phyloP scores from a whole-genome alignment of 106 monocot species.

The Posidonia australis region DNA sequence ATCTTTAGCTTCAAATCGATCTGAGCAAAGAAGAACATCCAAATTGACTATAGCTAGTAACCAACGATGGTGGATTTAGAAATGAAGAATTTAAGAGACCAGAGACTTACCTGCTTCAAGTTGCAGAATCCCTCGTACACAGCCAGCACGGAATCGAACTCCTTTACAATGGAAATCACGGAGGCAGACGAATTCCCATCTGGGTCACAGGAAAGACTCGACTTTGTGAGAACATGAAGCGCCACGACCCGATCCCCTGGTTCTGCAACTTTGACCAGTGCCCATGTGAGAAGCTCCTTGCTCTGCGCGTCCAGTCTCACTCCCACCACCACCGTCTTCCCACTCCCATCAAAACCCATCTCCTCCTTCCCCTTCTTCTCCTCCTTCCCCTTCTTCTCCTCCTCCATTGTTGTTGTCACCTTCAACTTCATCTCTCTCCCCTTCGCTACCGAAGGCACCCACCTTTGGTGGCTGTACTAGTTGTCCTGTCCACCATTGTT shows the following conservation, averaged over 20 bases:
- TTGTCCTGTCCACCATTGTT: background rate
- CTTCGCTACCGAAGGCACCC: background rate
- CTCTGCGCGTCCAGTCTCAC: slow-evolving; percentile 38
- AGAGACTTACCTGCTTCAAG: slow-evolving; percentile 38
- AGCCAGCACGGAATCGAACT: slow-evolving; percentile 38
- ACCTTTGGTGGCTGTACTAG: background rate
- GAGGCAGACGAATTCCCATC: slow-evolving; percentile 14
- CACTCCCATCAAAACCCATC: background rate
- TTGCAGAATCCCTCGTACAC: slow-evolving; percentile 70
- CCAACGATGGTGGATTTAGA: background rate
- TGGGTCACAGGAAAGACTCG: slow-evolving; percentile 8
- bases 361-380: background rate
- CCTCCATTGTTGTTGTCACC: background rate
- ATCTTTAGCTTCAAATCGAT: slow-evolving; percentile 45
- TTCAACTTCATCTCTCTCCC: background rate
- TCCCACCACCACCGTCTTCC: slow-evolving; percentile 38
- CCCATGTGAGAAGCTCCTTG: slow-evolving; percentile 57
- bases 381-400: background rate
- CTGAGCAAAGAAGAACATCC: slow-evolving; percentile 5
- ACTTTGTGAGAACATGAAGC: slow-evolving; percentile 28
- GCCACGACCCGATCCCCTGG: slow-evolving; percentile 46
- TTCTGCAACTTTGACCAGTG: slow-evolving; percentile 48
- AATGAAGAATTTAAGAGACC: background rate
- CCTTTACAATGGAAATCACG: slow-evolving; percentile 28
- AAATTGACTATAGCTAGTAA: background rate